Conservation (phyloP, 176 grass and related monocot species). For the Alloteropsis semialata region DNA sequence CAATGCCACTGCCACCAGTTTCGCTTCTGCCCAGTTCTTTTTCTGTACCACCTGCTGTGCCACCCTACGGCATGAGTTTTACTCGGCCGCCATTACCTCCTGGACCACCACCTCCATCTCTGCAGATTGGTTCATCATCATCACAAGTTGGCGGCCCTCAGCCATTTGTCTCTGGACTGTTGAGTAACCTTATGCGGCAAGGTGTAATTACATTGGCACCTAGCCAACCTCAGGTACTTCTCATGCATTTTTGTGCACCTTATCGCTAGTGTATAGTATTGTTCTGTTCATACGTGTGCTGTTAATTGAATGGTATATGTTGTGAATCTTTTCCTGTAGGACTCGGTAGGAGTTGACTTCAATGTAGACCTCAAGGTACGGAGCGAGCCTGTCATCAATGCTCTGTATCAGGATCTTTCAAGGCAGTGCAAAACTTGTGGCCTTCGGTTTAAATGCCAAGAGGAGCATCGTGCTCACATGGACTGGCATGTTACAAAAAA, state of each 20-base stretch:
- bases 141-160: slow-evolving; percentile 44
- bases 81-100: slow-evolving; percentile 61
- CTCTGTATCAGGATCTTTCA: slow-evolving; percentile 72
- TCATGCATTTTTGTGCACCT: slow-evolving; percentile 26
- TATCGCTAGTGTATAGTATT: slow-evolving; percentile 15
- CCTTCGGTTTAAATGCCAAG: slow-evolving; percentile 85
- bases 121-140: slow-evolving; percentile 50
- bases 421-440: slow-evolving; percentile 98
- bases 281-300: slow-evolving; percentile 9
- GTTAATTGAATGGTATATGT: slow-evolving; percentile 15
- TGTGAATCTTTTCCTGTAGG: slow-evolving; percentile 49
- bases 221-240: slow-evolving; percentile 65
- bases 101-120: slow-evolving; percentile 45
- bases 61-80: slow-evolving; percentile 37
- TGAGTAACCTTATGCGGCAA: slow-evolving; percentile 78
- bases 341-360: slow-evolving; percentile 68
- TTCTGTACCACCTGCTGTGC: slow-evolving; percentile 31
- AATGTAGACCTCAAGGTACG: slow-evolving; percentile 74
- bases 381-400: slow-evolving; percentile 69
- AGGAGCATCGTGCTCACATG: slow-evolving; percentile 95
- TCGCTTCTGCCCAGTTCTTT: slow-evolving; percentile 44
- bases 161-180: slow-evolving; percentile 65
- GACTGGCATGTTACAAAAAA: slow-evolving; percentile 99
- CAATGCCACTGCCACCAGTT: slow-evolving; percentile 34
- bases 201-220: slow-evolving; percentile 71